Percentiles rank a stretch among this genome's conserved stretches.
phyloP scores from a whole-genome alignment of 768 basidiomycete genomes.

The Leccinum truebloodii region DNA sequence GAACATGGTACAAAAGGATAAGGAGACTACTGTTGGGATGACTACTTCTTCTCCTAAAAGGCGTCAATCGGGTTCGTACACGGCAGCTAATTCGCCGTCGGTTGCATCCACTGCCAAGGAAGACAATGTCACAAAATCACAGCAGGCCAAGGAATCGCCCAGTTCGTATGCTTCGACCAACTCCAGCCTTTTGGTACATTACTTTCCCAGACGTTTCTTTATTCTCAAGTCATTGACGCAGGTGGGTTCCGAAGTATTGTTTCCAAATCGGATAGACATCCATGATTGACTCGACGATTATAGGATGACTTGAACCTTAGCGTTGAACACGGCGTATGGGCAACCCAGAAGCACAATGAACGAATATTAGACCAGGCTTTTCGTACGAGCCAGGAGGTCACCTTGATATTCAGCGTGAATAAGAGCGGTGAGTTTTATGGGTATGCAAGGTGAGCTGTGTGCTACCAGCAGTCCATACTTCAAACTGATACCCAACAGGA shows the following conservation, averaged over 20 bases:
- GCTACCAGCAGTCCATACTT: slow-evolving; percentile 13
- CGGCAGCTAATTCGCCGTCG: slow-evolving; percentile 15
- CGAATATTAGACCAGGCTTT: slow-evolving; percentile 89
- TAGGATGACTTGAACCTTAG: slow-evolving; percentile 81
- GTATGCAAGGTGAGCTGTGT: slow-evolving; percentile 65
- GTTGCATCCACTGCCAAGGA: slow-evolving; percentile 39
- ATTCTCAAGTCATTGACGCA: slow-evolving; percentile 87
- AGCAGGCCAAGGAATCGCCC: slow-evolving; percentile 38
- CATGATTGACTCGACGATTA: neutral
- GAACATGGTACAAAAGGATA: slow-evolving; percentile 49
- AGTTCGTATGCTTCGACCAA: slow-evolving; percentile 79
- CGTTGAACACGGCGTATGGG: slow-evolving; percentile 80
- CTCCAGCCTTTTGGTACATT: slow-evolving; percentile 70
- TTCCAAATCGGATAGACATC: neutral
- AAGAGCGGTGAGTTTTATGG: slow-evolving; percentile 95
- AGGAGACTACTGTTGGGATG: slow-evolving; percentile 14
- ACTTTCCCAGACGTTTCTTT: slow-evolving; percentile 90
- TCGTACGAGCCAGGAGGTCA: slow-evolving; percentile 87
- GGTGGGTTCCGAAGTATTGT: slow-evolving; percentile 41
- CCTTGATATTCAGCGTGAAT: slow-evolving; percentile 90
- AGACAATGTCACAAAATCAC: slow-evolving; percentile 32
- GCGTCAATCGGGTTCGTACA: neutral
- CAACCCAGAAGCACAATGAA: slow-evolving; percentile 93
- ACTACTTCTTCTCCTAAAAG: neutral
- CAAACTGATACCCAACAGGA: slow-evolving; percentile 38